phyloP scores from a whole-genome alignment of 148 eudicot species.

The Polygonum maritimum region DNA sequence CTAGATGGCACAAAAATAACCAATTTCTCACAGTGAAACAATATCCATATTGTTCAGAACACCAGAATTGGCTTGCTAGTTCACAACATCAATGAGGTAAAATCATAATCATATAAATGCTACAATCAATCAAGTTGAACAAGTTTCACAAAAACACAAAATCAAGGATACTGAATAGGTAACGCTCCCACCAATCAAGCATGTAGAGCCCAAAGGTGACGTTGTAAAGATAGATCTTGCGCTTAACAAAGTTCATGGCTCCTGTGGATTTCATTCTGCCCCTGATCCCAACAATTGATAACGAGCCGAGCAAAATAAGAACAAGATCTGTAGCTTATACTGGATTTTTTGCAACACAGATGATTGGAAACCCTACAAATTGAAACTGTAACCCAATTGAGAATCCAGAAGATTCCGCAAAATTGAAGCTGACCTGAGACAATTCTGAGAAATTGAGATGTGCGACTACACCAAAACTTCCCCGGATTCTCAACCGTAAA shows the following conservation, averaged over 20 bases:
- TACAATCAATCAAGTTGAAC: not conserved
- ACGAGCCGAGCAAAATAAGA: not conserved
- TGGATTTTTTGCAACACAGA: not conserved
- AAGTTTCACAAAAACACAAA: not conserved
- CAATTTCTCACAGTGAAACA: not conserved
- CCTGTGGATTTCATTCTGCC: not conserved
- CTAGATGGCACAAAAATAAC: not conserved
- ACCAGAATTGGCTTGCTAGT: not conserved
- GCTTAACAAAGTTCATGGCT: slow-evolving; percentile 10
- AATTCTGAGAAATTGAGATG: not conserved
- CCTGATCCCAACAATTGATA: not conserved
- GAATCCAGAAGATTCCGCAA: not conserved
- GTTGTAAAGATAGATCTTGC: slow-evolving; percentile 12
- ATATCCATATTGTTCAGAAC: not conserved
- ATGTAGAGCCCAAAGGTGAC: slow-evolving; percentile 14
- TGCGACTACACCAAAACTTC: not conserved
- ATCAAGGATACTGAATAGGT: slow-evolving; percentile 14
- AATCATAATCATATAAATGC: not conserved
- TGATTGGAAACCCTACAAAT: not conserved
- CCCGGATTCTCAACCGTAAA: not conserved
- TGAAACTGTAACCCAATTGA: not conserved
- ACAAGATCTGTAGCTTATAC: not conserved
- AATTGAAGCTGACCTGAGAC: not conserved
- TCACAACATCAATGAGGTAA: not conserved
- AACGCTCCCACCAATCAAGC: slow-evolving; percentile 18